Evolutionary conservation across 164 flowering plant genomes (phyloP), one percentile per base, ranked within the genome.

Genomic region (Litsea cubeba): DNA sequence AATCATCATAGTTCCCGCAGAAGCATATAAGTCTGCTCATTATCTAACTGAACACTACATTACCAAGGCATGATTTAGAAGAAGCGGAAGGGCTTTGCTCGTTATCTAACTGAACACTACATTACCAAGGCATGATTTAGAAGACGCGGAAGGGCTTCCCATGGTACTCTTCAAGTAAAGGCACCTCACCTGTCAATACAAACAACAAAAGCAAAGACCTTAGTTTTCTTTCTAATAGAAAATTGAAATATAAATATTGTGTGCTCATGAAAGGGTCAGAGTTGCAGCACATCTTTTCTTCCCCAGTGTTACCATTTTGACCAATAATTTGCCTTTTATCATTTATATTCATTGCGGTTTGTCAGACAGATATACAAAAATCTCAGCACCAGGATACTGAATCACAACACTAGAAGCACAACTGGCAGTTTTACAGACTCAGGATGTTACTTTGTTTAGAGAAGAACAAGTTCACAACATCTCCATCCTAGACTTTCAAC

Each of bases 151-250:
- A 14, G 2, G 79, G 79, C 69, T 76, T 79, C 60, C 82, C 82
- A 79, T 79, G 64, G 82, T 73, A 50, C 71, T 79, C 82, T 79
- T 79, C 73, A 79, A 65, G 64, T 79, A 76, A 60, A 79, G 64
- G 71, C 78, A 79, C 63, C 81, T 72, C 71, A 79, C 81, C 81
- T 79, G 79, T 54, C 17, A 54, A 54, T 40, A 40, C 46, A 54
- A 15, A 3, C 60, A 54, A 3, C n/a, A 20, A 17, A 4, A 54
- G 20, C 3, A 15, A 20, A 54, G n/a, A 54, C n/a, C 20, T 54
- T 60, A 75, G 71, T 30, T 46, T 40, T 62, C 3, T 22, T 11
- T 25, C 5, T 18, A 5, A 23, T 17, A 65, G 3, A 18, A 50
- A 49, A 23, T 20, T 18, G 35, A 65, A 67, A 67, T 40, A 30